These are phyloP conservation scores for Hypoxylon perforatum DNA, from an alignment of 495 filamentous ascomycete species.

Conservation along the genomic window DNA sequence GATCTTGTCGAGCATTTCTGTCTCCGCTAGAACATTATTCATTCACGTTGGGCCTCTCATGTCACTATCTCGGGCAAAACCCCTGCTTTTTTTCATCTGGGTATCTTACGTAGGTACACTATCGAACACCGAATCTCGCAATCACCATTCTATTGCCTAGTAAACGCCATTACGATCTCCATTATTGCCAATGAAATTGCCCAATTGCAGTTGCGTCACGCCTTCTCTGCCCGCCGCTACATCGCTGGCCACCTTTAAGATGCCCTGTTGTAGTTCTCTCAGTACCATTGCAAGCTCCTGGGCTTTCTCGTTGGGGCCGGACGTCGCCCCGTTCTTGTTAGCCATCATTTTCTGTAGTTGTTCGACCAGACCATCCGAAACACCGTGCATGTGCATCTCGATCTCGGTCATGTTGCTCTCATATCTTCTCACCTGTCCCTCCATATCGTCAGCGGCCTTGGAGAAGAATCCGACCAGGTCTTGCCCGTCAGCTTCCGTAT, in stretches of 20 bases:
- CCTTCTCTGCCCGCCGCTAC: constrained; percentile 76
- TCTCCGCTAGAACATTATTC: no score
- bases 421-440: constrained; percentile 71
- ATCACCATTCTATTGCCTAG: constrained; percentile 16
- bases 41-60: background rate
- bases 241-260: constrained; percentile 77
- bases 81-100: background rate
- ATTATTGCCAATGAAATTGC: constrained; percentile 56
- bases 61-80: background rate
- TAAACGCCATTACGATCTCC: constrained; percentile 43
- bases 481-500: constrained; percentile 66
- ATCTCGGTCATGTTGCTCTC: constrained; percentile 79
- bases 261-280: constrained; percentile 80
- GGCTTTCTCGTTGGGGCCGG: constrained; percentile 53
- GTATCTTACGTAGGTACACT: constrained; percentile 19
- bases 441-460: constrained; percentile 76
- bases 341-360: constrained; percentile 76
- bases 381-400: constrained; percentile 80
- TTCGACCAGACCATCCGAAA: constrained; percentile 75
- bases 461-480: constrained; percentile 84
- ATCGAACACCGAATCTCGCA: constrained; percentile 7
- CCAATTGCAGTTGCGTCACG: constrained; percentile 73
- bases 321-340: constrained; percentile 59
- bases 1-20: no score
- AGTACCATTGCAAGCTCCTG: constrained; percentile 72